Conservation (phyloP, 306 rosid species). For the Cercis canadensis region DNA sequence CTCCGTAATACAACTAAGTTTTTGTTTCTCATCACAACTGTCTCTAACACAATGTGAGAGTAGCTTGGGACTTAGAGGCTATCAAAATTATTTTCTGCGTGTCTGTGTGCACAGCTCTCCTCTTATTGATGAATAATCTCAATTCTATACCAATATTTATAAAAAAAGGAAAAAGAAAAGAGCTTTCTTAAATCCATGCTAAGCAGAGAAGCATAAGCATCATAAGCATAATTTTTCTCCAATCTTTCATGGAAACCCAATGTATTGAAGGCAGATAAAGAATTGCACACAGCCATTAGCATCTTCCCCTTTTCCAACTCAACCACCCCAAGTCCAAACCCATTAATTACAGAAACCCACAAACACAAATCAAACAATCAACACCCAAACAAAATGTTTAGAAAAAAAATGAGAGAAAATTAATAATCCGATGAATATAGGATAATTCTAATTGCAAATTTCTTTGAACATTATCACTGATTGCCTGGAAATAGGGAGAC, state of each 20-base stretch:
- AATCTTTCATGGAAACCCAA: slow-evolving; percentile 5
- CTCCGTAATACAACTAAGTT: slow-evolving; percentile 6
- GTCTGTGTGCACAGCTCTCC: no score
- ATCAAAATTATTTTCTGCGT: not conserved
- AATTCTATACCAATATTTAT: not conserved
- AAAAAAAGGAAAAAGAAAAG: not conserved
- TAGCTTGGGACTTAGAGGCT: not conserved
- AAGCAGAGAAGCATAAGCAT: slow-evolving; percentile 22
- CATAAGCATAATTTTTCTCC: not conserved
- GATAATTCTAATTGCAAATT: not conserved
- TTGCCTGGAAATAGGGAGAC: not conserved
- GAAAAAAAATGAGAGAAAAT: not conserved
- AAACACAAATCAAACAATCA: slow-evolving; percentile 34
- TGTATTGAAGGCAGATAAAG: not conserved
- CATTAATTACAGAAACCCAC: slow-evolving; percentile 29
- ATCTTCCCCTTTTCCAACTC: slow-evolving; percentile 15
- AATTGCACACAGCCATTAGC: slow-evolving; percentile 13
- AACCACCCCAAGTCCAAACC: slow-evolving; percentile 9
- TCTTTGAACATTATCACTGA: not conserved
- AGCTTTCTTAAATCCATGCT: slow-evolving; percentile 24
- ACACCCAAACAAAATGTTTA: not conserved
- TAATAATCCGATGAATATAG: not conserved
- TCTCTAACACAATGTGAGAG: slow-evolving; percentile 18
- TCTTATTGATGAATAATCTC: not conserved
- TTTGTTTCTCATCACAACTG: slow-evolving; percentile 14